Conservation (phyloP, 768 basidiomycete species). For the Pleurotus tuber-regium region DNA sequence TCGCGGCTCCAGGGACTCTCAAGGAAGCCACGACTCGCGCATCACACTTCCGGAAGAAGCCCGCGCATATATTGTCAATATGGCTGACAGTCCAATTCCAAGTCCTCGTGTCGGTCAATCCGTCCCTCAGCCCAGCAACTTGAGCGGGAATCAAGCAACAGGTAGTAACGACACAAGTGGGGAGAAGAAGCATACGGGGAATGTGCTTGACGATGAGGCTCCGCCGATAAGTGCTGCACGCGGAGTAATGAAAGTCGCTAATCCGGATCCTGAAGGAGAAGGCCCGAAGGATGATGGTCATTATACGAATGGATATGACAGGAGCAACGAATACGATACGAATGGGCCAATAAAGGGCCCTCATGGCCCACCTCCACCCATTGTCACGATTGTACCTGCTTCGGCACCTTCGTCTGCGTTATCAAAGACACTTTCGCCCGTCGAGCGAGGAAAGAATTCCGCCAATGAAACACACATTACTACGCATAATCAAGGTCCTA, state of each 20-base stretch:
- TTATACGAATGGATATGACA: neutral
- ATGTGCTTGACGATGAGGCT: neutral
- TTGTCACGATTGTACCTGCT: slow-evolving; percentile 14
- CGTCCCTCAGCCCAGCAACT: slow-evolving; percentile 20
- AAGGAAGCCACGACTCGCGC: slow-evolving; percentile 52
- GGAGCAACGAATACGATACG: neutral
- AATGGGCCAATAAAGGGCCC: neutral
- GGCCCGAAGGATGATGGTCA: neutral
- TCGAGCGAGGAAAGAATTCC: slow-evolving; percentile 15
- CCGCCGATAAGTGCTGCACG: neutral
- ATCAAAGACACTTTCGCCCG: slow-evolving; percentile 20
- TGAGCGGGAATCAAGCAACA: slow-evolving; percentile 3
- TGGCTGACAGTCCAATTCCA: slow-evolving; percentile 60
- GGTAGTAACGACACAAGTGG: slow-evolving; percentile 5
- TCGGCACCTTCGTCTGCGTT: slow-evolving; percentile 9
- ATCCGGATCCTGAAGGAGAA: neutral
- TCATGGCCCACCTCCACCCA: neutral
- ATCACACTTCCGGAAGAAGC: slow-evolving; percentile 78
- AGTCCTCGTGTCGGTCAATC: slow-evolving; percentile 48
- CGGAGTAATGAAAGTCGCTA: neutral
- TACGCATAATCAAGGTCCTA: neutral
- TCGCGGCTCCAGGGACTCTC: slow-evolving; percentile 2
- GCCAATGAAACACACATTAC: slow-evolving; percentile 4
- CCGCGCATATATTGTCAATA: slow-evolving; percentile 64
- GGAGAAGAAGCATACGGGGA: neutral